A percentile compares a stretch with the other conserved stretches of the same genome.
Conservation (phyloP, 2,329 filamentous ascomycete species). For the Fusarium camptoceras region DNA sequence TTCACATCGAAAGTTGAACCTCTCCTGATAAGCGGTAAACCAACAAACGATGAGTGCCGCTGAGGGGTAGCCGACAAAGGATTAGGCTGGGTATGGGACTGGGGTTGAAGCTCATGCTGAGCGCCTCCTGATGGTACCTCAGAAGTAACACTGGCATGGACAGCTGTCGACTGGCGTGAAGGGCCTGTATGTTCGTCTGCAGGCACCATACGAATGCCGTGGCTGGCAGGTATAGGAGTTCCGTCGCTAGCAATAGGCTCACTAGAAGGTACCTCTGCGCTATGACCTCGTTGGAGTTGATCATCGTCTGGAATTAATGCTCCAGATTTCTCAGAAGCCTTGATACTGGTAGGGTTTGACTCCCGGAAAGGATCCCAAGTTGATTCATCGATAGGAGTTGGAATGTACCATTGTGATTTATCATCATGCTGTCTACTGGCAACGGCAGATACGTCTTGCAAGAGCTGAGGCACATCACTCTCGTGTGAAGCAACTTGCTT, state of each 20-base stretch:
- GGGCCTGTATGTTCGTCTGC: slow-evolving; percentile 16
- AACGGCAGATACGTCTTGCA: slow-evolving; percentile 16
- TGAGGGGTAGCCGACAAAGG: slow-evolving; percentile 48
- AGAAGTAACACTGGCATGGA: slow-evolving; percentile 2
- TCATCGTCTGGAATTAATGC: slow-evolving; percentile 11
- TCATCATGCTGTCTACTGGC: slow-evolving; percentile 35
- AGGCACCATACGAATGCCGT: slow-evolving; percentile 43
- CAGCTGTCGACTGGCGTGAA: slow-evolving; percentile 19
- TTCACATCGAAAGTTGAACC: slow-evolving; percentile 66
- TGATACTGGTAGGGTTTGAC: slow-evolving; percentile 24
- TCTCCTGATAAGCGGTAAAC: slow-evolving; percentile 69
- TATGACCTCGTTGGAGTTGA: slow-evolving; percentile 5
- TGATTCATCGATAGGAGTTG: slow-evolving; percentile 35
- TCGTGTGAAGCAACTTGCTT: slow-evolving; percentile 39
- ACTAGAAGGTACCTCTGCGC: slow-evolving; percentile 13
- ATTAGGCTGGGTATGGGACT: slow-evolving; percentile 6
- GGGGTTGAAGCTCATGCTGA: slow-evolving; percentile 25
- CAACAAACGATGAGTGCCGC: slow-evolving; percentile 64
- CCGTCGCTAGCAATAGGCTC: slow-evolving; percentile 23
- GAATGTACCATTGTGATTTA: slow-evolving; percentile 39
- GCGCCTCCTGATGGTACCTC: background rate
- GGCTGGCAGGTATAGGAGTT: slow-evolving; percentile 24
- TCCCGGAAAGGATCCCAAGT: slow-evolving; percentile 43
- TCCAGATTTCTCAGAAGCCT: slow-evolving; percentile 25
- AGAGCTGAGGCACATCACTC: slow-evolving; percentile 21